These are phyloP conservation scores for Pisolithus albus DNA, from an alignment of 768 basidiomycete genomes.

Conservation along the genomic window DNA sequence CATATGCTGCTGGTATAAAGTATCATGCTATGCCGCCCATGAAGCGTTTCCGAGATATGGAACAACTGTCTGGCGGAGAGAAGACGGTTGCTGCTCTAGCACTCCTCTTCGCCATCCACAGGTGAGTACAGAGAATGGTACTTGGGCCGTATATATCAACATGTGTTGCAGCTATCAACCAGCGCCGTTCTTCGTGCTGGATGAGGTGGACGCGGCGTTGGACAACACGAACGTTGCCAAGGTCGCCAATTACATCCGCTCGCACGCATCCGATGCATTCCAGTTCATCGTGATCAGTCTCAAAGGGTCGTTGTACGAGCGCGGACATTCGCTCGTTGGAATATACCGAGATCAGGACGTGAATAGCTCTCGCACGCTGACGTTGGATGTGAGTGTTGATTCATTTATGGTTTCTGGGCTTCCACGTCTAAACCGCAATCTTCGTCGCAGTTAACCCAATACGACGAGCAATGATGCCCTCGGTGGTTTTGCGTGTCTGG, in stretches of 20 bases:
- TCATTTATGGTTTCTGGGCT: not conserved
- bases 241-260: slow-evolving; percentile 87
- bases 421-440: not conserved
- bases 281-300: slow-evolving; percentile 98
- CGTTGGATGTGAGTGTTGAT: slow-evolving; percentile 65
- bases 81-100: slow-evolving; percentile 99
- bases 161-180: slow-evolving; percentile 73
- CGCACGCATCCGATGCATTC: slow-evolving; percentile 77
- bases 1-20: slow-evolving; percentile 85
- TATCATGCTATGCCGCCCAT: slow-evolving; percentile 99
- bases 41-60: slow-evolving; percentile 99
- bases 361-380: slow-evolving; percentile 87
- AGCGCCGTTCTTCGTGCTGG: slow-evolving; percentile 96
- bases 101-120: slow-evolving; percentile 93
- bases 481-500: not conserved
- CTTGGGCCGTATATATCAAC: not conserved
- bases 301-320: slow-evolving; percentile 89
- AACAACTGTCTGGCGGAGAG: slow-evolving; percentile 95
- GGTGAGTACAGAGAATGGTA: slow-evolving; percentile 36
- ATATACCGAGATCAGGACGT: slow-evolving; percentile 92
- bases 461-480: slow-evolving; percentile 41
- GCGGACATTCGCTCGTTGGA: slow-evolving; percentile 84
- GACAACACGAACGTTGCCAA: slow-evolving; percentile 99
- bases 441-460: slow-evolving; percentile 47
- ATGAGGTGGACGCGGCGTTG: slow-evolving; percentile 95